phyloP scores from a whole-genome alignment of 345 rosid genomes.

The Populus nigra region DNA sequence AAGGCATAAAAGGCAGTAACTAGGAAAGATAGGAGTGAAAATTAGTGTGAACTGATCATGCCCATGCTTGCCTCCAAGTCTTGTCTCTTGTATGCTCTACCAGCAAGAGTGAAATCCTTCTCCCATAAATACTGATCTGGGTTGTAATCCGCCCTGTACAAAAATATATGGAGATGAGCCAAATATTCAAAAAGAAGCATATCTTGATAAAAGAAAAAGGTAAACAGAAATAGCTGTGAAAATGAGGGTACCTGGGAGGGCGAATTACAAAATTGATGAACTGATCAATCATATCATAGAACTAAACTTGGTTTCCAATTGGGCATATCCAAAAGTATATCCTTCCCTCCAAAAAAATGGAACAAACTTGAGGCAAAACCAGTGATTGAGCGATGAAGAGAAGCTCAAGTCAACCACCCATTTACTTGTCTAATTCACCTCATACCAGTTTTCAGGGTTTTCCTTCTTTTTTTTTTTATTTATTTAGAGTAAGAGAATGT shows the following conservation, averaged over 20 bases:
- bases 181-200: not conserved
- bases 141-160: slow-evolving; percentile 32
- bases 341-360: not conserved
- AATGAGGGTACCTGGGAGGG: slow-evolving; percentile 78
- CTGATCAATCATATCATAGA: slow-evolving; percentile 70
- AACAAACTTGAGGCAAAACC: slow-evolving; percentile 7
- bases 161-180: not conserved
- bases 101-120: slow-evolving; percentile 32
- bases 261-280: slow-evolving; percentile 97
- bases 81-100: slow-evolving; percentile 31
- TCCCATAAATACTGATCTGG: slow-evolving; percentile 38
- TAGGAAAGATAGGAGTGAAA: not conserved
- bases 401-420: not conserved
- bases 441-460: not conserved
- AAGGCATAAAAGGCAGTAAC: not conserved
- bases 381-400: not conserved
- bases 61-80: slow-evolving; percentile 39
- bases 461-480: not conserved
- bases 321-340: slow-evolving; percentile 11
- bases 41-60: slow-evolving; percentile 6
- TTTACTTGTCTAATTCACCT: not conserved
- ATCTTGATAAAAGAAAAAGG: not conserved
- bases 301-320: not conserved
- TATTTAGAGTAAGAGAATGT: not conserved
- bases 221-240: not conserved